Base-by-base conservation (phyloP, 192 early-diverging fungal species). In the Coemansia sp. region DNA sequence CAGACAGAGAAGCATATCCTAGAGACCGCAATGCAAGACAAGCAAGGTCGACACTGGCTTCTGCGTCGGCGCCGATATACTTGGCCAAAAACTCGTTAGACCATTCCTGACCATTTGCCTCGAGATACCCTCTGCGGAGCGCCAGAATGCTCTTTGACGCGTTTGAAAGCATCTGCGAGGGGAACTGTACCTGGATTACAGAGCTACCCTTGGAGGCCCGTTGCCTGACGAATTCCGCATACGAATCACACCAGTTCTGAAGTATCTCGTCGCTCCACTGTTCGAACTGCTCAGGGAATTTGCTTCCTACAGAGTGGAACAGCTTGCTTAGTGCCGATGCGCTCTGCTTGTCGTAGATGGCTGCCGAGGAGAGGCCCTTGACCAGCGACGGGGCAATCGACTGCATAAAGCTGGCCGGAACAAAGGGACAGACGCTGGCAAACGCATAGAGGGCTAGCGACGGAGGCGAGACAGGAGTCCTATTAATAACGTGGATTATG, bases 1-100 rank as follows among this genome's bases (percentile, higher is more conserved):
- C 66, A 11, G 34, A 36, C 4, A 35, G 15, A 2, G 75, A 75
- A 2, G 75, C 70, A 36, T 74, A 74, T 0, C 80, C 80, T 41
- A 77, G 72, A 4, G 72, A 65, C 18, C 80, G 80, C 62, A 83
- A 58, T 1, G 60, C 65, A 18, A 83, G 80, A 36, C 74, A 77
- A 8, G 65, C 41, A 35, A 51, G 55, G 4, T 65, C 75, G 37
- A 73, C 36, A 4, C 61, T 72, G 12, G 20, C 55, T 2, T 56
- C 54, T 5, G 79, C 43, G 36, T 71, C 45, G 38, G 20, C 33
- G 18, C 8, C 12, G 39, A 70, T 52, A 51, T 65, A 12, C 15
- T 69, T 39, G 9, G 65, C 51, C 61, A 82, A 39, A 48, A 70
- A 70, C 39, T 55, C 71, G 51, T 51, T 63, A 1, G 80, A 66